These are phyloP conservation scores for Neonothopanus nambi DNA, from an alignment of 1,284 basidiomycete genomes.

Conservation along the genomic window DNA sequence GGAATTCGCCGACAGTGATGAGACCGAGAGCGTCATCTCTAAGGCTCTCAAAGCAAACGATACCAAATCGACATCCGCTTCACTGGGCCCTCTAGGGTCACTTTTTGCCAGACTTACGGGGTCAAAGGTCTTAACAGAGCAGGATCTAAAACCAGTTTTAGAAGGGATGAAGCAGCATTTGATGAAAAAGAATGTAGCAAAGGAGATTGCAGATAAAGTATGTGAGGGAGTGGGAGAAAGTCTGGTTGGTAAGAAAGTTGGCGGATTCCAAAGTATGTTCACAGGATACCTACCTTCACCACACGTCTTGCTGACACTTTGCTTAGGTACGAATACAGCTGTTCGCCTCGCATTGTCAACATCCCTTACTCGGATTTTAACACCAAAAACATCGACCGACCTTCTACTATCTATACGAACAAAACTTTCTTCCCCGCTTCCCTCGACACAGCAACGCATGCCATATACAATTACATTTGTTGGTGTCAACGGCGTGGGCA, in stretches of 20 bases:
- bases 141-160: conserved; percentile 86
- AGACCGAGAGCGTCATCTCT: conserved; percentile 58
- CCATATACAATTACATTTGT: conserved; percentile 97
- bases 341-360: conserved; percentile 84
- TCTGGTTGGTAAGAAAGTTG: conserved; percentile 88
- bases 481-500: conserved; percentile 99
- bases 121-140: conserved; percentile 78
- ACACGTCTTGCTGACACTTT: background rate
- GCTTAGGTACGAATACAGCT: conserved; percentile 77
- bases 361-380: conserved; percentile 91
- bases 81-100: conserved; percentile 66
- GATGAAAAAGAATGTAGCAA: conserved; percentile 99
- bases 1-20: conserved; percentile 56
- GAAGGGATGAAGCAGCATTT: conserved; percentile 96
- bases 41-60: conserved; percentile 49
- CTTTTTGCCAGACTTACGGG: conserved; percentile 86
- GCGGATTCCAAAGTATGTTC: conserved; percentile 78
- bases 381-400: conserved; percentile 96
- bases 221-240: conserved; percentile 91
- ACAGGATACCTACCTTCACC: background rate
- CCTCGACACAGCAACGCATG: conserved; percentile 72
- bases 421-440: conserved; percentile 68
- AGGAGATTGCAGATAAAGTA: conserved; percentile 91
- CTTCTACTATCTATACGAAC: conserved; percentile 80
- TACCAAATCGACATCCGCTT: conserved; percentile 35